phyloP scores from a whole-genome alignment of 352 stramenopile genomes.

The Peronospora farinosa region DNA sequence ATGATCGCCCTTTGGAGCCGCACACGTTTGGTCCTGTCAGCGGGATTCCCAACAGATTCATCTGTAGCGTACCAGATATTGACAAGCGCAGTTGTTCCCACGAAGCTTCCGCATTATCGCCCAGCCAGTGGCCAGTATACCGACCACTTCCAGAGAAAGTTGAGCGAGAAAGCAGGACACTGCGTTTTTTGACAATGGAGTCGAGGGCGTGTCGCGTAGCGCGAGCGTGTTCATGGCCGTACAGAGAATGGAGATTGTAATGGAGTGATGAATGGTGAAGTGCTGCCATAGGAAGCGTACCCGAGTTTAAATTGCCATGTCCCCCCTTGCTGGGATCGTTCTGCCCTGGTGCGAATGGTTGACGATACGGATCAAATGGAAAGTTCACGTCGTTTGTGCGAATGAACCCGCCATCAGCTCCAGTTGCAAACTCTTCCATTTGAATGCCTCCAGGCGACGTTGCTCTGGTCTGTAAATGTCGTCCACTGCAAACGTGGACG shows the following conservation, averaged over 20 bases:
- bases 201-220: constrained; percentile 47
- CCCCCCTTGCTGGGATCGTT: constrained; percentile 28
- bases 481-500: constrained; percentile 11
- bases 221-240: constrained; percentile 59
- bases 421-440: constrained; percentile 14
- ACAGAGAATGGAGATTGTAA: constrained; percentile 85
- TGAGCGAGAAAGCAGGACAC: constrained; percentile 59
- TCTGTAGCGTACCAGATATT: constrained; percentile 64
- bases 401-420: constrained; percentile 38
- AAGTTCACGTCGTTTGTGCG: constrained; percentile 64
- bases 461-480: constrained; percentile 1
- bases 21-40: constrained; percentile 68
- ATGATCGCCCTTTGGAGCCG: constrained; percentile 38
- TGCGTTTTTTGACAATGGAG: constrained; percentile 45
- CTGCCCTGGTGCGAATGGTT: constrained; percentile 67
- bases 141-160: constrained; percentile 62
- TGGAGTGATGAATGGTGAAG: constrained; percentile 65
- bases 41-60: constrained; percentile 73
- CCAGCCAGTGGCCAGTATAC: constrained; percentile 59
- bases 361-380: constrained; percentile 76
- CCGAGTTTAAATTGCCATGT: constrained; percentile 71
- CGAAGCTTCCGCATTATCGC: constrained; percentile 40
- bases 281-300: constrained; percentile 66
- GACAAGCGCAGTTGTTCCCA: constrained; percentile 77
- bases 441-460: neutral